Conservation (phyloP, 2,329 filamentous ascomycete species). For the Aspergillus floridensis region DNA sequence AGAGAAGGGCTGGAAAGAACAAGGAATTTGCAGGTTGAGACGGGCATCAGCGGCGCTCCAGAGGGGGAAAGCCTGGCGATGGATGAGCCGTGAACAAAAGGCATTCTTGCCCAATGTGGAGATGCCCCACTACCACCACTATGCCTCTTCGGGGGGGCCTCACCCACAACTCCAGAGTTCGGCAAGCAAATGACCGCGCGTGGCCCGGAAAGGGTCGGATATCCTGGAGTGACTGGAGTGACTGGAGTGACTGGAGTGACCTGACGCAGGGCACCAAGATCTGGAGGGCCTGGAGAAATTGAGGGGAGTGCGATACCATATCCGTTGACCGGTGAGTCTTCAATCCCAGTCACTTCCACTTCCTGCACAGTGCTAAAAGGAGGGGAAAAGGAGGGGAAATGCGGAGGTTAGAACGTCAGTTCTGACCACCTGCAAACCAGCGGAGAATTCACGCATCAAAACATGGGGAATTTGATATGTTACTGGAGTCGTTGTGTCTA, state of each 20-base stretch:
- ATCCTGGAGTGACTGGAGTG: conserved; percentile 8
- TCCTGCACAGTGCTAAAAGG: conserved; percentile 3
- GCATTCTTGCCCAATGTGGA: conserved; percentile 8
- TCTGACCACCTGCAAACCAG: not conserved
- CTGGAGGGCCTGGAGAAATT: conserved; percentile 13
- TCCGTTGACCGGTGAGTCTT: conserved; percentile 16
- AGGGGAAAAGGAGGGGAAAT: conserved; percentile 15
- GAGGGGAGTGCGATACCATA: conserved; percentile 9
- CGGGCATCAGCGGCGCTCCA: not conserved
- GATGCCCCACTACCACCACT: conserved; percentile 1
- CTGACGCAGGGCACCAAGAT: not conserved
- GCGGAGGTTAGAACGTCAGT: conserved; percentile 13
- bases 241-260: not conserved
- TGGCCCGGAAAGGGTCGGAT: conserved; percentile 3
- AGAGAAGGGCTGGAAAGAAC: not conserved
- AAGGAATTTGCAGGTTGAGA: not conserved
- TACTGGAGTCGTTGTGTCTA: not conserved
- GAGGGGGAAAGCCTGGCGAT: not conserved
- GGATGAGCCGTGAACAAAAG: not conserved
- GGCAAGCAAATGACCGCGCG: conserved; percentile 5
- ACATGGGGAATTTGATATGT: not conserved
- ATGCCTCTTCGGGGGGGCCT: not conserved
- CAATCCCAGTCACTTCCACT: not conserved
- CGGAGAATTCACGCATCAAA: not conserved
- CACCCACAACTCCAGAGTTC: conserved; percentile 11